phyloP scores from a whole-genome alignment of 2,329 filamentous ascomycete species.

The Lasiodiplodia hormozganensis region DNA sequence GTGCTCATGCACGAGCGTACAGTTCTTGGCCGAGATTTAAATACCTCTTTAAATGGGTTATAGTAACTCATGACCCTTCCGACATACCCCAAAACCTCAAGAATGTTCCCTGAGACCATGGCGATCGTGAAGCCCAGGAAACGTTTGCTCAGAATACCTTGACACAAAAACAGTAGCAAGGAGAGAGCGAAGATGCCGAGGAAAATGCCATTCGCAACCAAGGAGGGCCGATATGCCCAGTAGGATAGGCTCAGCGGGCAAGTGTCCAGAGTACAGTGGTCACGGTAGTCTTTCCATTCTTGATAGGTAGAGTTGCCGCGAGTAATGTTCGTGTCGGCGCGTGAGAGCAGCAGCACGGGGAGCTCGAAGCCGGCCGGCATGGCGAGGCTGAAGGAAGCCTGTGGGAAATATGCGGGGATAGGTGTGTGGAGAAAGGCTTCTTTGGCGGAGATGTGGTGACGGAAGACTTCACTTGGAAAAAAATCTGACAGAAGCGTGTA shows the following conservation, averaged over 20 bases:
- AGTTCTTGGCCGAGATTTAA: not conserved
- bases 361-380: constrained; percentile 10
- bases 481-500: not conserved
- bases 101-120: constrained; percentile 63
- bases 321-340: constrained; percentile 10
- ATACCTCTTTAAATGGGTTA: constrained; percentile 62
- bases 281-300: constrained; percentile 35
- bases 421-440: not conserved
- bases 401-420: not conserved
- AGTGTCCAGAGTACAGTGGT: constrained; percentile 45
- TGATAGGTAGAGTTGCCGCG: constrained; percentile 31
- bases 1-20: not conserved
- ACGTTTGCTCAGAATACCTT: constrained; percentile 46
- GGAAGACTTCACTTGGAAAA: not conserved
- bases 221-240: constrained; percentile 53
- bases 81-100: constrained; percentile 68
- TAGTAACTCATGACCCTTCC: constrained; percentile 64
- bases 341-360: constrained; percentile 6
- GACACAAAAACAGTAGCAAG: constrained; percentile 45
- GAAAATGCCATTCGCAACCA: constrained; percentile 51
- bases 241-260: constrained; percentile 50
- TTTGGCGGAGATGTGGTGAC: not conserved
- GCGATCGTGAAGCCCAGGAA: constrained; percentile 53
- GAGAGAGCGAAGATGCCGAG: constrained; percentile 53
- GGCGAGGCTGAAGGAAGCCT: constrained; percentile 4